Conservation (phyloP, 257 asterid genomes). For the Haberlea rhodopensis region DNA sequence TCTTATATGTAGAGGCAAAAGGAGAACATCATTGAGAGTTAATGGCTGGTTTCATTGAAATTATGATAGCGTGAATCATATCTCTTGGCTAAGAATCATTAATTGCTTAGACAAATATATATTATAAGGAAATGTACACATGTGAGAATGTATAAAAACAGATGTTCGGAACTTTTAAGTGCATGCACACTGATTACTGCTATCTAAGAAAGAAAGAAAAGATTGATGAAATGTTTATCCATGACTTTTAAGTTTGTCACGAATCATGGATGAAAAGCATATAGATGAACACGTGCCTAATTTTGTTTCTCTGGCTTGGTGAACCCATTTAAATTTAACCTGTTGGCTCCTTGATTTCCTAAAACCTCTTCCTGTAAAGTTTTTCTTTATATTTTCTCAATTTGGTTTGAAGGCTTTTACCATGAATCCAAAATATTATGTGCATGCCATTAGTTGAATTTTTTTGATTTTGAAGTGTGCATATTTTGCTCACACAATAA, state of each 20-base stretch:
- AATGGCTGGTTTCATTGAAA: neutral
- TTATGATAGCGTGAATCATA: neutral
- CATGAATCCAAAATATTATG: conserved; percentile 8
- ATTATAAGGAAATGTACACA: neutral
- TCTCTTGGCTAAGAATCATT: neutral
- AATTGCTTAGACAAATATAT: too few relatives aligned
- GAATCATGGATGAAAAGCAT: neutral
- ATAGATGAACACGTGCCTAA: neutral
- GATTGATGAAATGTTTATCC: neutral
- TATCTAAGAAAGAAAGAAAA: too few relatives aligned
- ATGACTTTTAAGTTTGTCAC: neutral
- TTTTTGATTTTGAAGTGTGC: conserved; percentile 17
- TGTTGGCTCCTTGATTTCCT: neutral
- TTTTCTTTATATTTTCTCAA: neutral
- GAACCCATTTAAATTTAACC: neutral
- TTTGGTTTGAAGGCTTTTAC: conserved; percentile 8
- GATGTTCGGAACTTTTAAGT: too few relatives aligned
- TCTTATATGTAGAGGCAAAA: neutral
- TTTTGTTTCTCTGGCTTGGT: neutral
- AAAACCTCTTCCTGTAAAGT: neutral
- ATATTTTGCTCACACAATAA: conserved; percentile 8
- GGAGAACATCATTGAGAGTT: neutral
- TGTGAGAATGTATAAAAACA: neutral
- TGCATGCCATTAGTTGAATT: conserved; percentile 9
- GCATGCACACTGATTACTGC: too few relatives aligned